Conservation (phyloP, 2,329 filamentous ascomycete species). For the Colletotrichum gloeosporioides region DNA sequence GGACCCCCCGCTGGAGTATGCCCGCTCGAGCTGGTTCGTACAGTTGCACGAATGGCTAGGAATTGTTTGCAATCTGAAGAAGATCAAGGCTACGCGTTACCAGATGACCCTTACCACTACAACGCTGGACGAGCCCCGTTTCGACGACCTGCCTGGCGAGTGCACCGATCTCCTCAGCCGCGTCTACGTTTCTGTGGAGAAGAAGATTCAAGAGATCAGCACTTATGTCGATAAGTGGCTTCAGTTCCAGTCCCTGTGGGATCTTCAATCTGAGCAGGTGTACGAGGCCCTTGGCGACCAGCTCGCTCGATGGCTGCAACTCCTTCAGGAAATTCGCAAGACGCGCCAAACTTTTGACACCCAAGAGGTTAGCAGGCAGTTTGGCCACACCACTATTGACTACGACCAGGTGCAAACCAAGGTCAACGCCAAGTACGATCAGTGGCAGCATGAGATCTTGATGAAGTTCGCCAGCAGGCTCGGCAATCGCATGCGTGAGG, state of each 20-base stretch:
- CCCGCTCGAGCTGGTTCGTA: slow-evolving; percentile 89
- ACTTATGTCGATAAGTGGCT: slow-evolving; percentile 97
- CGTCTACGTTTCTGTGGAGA: slow-evolving; percentile 85
- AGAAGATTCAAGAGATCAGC: slow-evolving; percentile 79
- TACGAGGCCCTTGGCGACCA: slow-evolving; percentile 92
- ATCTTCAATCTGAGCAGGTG: slow-evolving; percentile 93
- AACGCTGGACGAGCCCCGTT: slow-evolving; percentile 71
- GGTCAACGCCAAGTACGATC: slow-evolving; percentile 98
- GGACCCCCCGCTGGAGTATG: slow-evolving; percentile 90
- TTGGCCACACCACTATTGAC: slow-evolving; percentile 93
- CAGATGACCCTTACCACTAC: slow-evolving; percentile 81
- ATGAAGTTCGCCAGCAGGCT: slow-evolving; percentile 91
- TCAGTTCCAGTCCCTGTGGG: slow-evolving; percentile 98
- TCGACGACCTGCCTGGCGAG: slow-evolving; percentile 82
- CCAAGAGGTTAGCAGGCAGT: slow-evolving; percentile 88
- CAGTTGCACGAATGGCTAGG: slow-evolving; percentile 95
- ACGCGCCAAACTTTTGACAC: slow-evolving; percentile 97
- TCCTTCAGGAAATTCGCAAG: slow-evolving; percentile 96
- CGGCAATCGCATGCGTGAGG: slow-evolving; percentile 88
- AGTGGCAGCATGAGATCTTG: slow-evolving; percentile 98
- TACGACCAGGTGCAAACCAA: slow-evolving; percentile 99
- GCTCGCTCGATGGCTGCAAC: slow-evolving; percentile 89
- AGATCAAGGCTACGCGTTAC: slow-evolving; percentile 94
- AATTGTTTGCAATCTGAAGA: slow-evolving; percentile 88
- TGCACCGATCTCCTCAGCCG: slow-evolving; percentile 81